phyloP scores from a whole-genome alignment of 768 basidiomycete species.

The Candolleomyces aberdarensis region DNA sequence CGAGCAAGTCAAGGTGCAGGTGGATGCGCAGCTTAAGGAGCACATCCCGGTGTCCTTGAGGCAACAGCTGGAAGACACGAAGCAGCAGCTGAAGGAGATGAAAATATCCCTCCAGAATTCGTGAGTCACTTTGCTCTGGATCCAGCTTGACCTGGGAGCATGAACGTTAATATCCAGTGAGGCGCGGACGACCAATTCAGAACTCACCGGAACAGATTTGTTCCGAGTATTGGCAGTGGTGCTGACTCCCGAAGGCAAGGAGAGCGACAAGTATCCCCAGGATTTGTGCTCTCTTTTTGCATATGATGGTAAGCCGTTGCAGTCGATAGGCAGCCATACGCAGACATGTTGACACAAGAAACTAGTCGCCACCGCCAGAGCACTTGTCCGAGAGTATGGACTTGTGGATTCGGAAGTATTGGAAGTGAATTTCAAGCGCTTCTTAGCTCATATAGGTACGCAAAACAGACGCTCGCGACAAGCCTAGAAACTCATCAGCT shows the following conservation, averaged over 20 bases:
- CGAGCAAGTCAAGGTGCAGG: slow-evolving; percentile 42
- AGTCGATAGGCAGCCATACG: not conserved
- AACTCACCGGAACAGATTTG: slow-evolving; percentile 34
- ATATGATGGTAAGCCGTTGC: slow-evolving; percentile 45
- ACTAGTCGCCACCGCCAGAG: slow-evolving; percentile 37
- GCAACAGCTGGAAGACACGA: slow-evolving; percentile 42
- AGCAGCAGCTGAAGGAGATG: slow-evolving; percentile 40
- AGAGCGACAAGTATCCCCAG: slow-evolving; percentile 45
- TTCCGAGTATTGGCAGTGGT: slow-evolving; percentile 45
- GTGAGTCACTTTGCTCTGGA: slow-evolving; percentile 30
- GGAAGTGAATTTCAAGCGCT: slow-evolving; percentile 49
- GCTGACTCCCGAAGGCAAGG: slow-evolving; percentile 46
- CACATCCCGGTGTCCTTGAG: slow-evolving; percentile 46
- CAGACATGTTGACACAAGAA: slow-evolving; percentile 4
- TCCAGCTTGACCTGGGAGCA: not conserved
- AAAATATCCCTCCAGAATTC: slow-evolving; percentile 49
- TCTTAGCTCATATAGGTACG: slow-evolving; percentile 55
- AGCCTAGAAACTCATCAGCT: not conserved
- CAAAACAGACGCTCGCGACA: not conserved
- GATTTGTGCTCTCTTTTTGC: slow-evolving; percentile 48
- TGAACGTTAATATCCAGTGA: slow-evolving; percentile 28
- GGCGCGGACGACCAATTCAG: slow-evolving; percentile 47
- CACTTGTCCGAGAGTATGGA: slow-evolving; percentile 48
- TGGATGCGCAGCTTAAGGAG: slow-evolving; percentile 45
- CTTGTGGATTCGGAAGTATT: slow-evolving; percentile 39